phyloP scores from a whole-genome alignment of 768 basidiomycete species.

The Leccinum boreale region DNA sequence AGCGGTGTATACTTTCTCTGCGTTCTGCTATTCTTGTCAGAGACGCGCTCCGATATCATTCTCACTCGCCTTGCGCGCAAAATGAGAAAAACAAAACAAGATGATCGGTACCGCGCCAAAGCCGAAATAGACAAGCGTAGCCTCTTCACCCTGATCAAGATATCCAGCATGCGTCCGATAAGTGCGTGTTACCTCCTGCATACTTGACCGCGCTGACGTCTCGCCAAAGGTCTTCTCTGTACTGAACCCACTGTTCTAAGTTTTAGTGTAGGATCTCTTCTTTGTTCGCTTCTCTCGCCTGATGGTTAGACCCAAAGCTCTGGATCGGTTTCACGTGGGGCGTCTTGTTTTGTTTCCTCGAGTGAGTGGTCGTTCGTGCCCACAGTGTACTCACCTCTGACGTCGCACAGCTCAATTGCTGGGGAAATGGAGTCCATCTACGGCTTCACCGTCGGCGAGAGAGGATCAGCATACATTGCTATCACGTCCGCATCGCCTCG shows the following conservation, averaged over 20 bases:
- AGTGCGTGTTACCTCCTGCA: slow-evolving; percentile 45
- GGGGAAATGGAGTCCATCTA: slow-evolving; percentile 57
- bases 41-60: slow-evolving; percentile 73
- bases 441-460: slow-evolving; percentile 53
- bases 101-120: slow-evolving; percentile 57
- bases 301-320: slow-evolving; percentile 37
- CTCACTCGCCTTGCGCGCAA: slow-evolving; percentile 61
- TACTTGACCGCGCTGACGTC: background rate
- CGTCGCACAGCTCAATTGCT: slow-evolving; percentile 44
- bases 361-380: slow-evolving; percentile 34
- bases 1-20: slow-evolving; percentile 48
- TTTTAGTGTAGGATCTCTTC: slow-evolving; percentile 55
- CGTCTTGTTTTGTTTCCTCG: slow-evolving; percentile 63
- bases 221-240: slow-evolving; percentile 20
- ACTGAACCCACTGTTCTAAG: slow-evolving; percentile 69
- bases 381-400: slow-evolving; percentile 2
- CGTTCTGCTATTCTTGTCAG: slow-evolving; percentile 56
- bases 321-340: slow-evolving; percentile 80
- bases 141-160: slow-evolving; percentile 57
- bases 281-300: background rate
- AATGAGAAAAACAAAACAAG: slow-evolving; percentile 61
- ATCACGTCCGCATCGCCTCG: slow-evolving; percentile 43
- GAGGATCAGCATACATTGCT: slow-evolving; percentile 57
- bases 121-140: slow-evolving; percentile 61
- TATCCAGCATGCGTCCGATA: slow-evolving; percentile 69